Base-by-base conservation (phyloP, 2,329 filamentous ascomycete genomes). In the Parastagonospora nodorum region DNA sequence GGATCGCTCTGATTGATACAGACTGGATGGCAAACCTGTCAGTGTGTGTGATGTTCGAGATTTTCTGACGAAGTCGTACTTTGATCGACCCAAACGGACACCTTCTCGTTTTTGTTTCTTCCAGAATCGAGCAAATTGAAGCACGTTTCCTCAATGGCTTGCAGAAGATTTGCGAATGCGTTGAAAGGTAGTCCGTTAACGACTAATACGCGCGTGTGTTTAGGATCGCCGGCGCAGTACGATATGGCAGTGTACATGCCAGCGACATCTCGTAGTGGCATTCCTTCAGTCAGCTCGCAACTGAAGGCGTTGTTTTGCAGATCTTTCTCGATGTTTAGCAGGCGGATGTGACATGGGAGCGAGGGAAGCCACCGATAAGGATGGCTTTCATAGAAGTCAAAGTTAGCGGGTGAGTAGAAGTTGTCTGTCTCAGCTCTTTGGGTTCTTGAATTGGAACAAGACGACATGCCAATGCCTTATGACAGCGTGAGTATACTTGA, bases 161-260 rank as follows among this genome's bases (percentile, higher is more conserved):
- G 31, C 5, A 33, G 11, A 10, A 33, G 31, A 10, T 33, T 33
- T 10, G 31, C 31, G 9, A 33, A 33, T 4, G 31, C 31, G 14
- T 33, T 33, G 31, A 33, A 33, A 5, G 31, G 31, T n/a, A 5
- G 4, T 10, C 31, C 31, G 11, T 50, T 45, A 2, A 45, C 42
- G 3, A 24, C 27, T 6, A 50, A 29, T 2, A 30, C 19, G 8
- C 37, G 41, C 9, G 48, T 50, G 5, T 50, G 35, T 10, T 45
- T 41, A 8, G 42, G 42, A 30, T 45, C 24, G 8, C 48, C 48
- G 1, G 48, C 48, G 31, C 42, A 45, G 14, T 50, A 50, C 4
- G 48, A 50, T 5, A 50, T 45, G 11, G 48, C 48, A 9, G 42
- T 50, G 30, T 36, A 50, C 4, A 12, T 45, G 42, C 35, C 30